A percentile compares a stretch with the other conserved stretches of the same genome.
Evolutionary conservation across 345 rosid genomes (phyloP).

Genomic region (Lenwebbia sp.): DNA sequence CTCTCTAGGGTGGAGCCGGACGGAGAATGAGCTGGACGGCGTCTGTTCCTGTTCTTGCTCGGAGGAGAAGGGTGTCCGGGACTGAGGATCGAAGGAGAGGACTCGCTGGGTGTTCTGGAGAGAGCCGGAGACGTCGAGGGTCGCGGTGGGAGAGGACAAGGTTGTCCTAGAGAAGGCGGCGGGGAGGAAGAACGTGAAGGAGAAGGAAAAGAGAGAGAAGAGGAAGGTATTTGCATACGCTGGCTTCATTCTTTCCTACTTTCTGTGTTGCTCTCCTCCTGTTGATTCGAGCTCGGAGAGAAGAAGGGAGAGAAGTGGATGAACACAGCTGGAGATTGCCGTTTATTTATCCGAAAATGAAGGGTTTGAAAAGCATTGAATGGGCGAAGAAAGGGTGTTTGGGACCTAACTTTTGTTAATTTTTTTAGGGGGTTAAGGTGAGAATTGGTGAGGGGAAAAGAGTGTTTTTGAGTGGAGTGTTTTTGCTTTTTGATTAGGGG

Average conservation of each 20-base stretch:
- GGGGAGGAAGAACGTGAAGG: not conserved
- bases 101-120: conserved; percentile 1
- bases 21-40: conserved; percentile 27
- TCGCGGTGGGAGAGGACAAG: not conserved
- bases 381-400: not conserved
- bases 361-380: not conserved
- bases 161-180: not conserved
- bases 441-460: not conserved
- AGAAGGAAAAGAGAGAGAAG: not conserved
- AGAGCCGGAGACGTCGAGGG: conserved; percentile 5
- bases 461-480: not conserved
- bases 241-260: not conserved
- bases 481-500: not conserved
- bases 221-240: not conserved
- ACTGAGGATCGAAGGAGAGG: conserved; percentile 5
- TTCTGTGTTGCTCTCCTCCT: not conserved
- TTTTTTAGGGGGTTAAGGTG: not conserved
- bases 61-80: not conserved
- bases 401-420: not conserved
- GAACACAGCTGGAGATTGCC: not conserved
- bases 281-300: not conserved
- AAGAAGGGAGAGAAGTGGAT: not conserved
- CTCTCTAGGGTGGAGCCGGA: conserved; percentile 59
- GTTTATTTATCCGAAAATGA: not conserved
- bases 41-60: not conserved